Conservation (phyloP, 148 eudicot species). For the Rhododendron kiyosumense region DNA sequence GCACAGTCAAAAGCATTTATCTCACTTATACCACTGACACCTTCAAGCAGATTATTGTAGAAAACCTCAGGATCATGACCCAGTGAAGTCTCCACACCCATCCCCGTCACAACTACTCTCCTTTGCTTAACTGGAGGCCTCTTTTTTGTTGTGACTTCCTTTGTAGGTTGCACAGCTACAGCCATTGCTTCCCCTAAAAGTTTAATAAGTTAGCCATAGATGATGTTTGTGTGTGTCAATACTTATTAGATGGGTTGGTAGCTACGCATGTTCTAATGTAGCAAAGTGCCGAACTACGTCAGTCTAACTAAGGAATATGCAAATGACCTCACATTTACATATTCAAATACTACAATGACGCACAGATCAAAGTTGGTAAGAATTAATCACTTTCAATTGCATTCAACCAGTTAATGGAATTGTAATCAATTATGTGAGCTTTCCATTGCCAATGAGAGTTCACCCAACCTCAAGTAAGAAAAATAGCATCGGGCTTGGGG, state of each 20-base stretch:
- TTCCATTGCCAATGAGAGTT: neutral
- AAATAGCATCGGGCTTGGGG: neutral
- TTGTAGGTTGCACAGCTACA: conserved; percentile 59
- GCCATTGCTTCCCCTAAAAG: conserved; percentile 61
- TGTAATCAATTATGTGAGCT: neutral
- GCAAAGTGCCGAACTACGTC: conserved; percentile 3
- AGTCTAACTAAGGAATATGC: neutral
- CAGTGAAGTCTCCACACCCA: conserved; percentile 82
- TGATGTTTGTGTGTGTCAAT: neutral
- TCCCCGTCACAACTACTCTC: conserved; percentile 89
- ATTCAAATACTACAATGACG: neutral
- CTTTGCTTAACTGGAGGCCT: conserved; percentile 54
- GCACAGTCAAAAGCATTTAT: conserved; percentile 85
- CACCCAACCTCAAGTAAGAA: neutral
- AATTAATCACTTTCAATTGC: neutral
- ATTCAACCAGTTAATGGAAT: neutral
- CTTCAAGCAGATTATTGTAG: conserved; percentile 86
- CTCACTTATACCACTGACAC: conserved; percentile 86
- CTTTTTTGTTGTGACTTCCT: conserved; percentile 42
- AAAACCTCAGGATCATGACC: conserved; percentile 76
- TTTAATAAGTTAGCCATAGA: conserved; percentile 2
- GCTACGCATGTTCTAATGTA: neutral
- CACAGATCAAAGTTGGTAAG: neutral
- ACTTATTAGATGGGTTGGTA: neutral
- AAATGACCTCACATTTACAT: neutral